These are phyloP conservation scores for Termitomyces titanicus DNA, from an alignment of 768 basidiomycete species.

Conservation along the genomic window DNA sequence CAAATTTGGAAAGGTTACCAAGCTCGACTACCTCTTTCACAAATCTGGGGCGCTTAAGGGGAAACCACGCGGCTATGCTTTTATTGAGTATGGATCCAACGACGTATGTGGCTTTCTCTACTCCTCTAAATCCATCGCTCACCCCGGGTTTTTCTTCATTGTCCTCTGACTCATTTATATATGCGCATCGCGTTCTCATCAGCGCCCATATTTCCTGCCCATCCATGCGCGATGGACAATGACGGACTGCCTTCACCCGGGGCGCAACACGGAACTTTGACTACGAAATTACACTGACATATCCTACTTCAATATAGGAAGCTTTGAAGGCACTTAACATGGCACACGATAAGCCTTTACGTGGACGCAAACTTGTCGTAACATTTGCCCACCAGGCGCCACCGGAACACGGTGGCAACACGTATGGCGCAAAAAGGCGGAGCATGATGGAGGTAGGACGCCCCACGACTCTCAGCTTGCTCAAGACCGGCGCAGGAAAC, in stretches of 20 bases:
- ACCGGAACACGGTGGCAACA: slow-evolving; percentile 29
- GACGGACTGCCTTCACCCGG: slow-evolving; percentile 17
- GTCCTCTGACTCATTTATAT: slow-evolving; percentile 2
- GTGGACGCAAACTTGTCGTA: slow-evolving; percentile 88
- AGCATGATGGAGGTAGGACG: slow-evolving; percentile 54
- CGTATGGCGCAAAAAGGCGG: slow-evolving; percentile 29
- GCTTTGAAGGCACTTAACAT: slow-evolving; percentile 71
- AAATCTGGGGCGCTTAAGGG: slow-evolving; percentile 86
- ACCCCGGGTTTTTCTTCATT: slow-evolving; percentile 42
- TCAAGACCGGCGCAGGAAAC: slow-evolving; percentile 64
- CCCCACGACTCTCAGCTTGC: slow-evolving; percentile 84
- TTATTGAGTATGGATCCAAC: slow-evolving; percentile 78
- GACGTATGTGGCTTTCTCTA: slow-evolving; percentile 57
- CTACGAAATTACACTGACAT: slow-evolving; percentile 11
- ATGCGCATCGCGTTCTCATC: not conserved
- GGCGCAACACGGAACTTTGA: slow-evolving; percentile 6
- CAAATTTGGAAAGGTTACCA: slow-evolving; percentile 89
- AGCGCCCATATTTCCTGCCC: not conserved
- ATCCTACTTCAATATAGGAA: slow-evolving; percentile 52
- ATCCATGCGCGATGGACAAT: slow-evolving; percentile 7
- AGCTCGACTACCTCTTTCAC: slow-evolving; percentile 94
- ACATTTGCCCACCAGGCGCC: slow-evolving; percentile 89
- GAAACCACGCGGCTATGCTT: slow-evolving; percentile 94
- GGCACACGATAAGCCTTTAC: slow-evolving; percentile 75
- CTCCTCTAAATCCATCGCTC: slow-evolving; percentile 28